These are phyloP conservation scores for Alliaria petiolata DNA, from an alignment of 345 rosid genomes.

Conservation along the genomic window DNA sequence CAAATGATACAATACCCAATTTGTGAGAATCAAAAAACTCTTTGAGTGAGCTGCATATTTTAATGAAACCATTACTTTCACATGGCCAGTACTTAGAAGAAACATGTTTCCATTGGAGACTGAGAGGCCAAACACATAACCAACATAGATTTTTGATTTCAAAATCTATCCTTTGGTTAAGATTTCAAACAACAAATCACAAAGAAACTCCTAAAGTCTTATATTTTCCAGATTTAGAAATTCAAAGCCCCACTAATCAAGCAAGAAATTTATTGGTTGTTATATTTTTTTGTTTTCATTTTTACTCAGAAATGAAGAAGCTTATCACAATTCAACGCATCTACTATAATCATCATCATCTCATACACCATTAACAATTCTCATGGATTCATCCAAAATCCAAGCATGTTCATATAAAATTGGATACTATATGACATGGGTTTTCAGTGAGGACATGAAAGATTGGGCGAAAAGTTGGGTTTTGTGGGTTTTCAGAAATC, in stretches of 20 bases:
- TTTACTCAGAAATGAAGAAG: not conserved
- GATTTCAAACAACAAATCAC: not conserved
- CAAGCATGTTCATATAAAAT: not conserved
- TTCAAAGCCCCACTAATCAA: not conserved
- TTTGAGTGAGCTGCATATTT: not conserved
- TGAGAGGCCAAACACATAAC: not conserved
- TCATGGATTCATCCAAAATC: not conserved
- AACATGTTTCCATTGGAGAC: not conserved
- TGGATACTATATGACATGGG: not conserved
- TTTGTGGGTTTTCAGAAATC: not conserved
- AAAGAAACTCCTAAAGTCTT: not conserved
- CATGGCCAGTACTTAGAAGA: not conserved
- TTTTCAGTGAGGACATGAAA: not conserved
- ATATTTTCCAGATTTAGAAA: not conserved
- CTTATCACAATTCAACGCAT: not conserved
- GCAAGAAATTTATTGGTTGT: not conserved
- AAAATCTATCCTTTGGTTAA: not conserved
- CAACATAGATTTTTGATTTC: not conserved
- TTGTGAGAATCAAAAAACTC: not conserved
- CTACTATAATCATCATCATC: not conserved
- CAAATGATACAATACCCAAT: not conserved
- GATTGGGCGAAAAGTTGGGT: not conserved
- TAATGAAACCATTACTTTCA: not conserved
- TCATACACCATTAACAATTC: not conserved
- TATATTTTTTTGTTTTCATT: not conserved